A percentile compares a stretch with the other conserved stretches of the same genome.
phyloP scores from a whole-genome alignment of 1,284 basidiomycete genomes.

The Boletus sp. region DNA sequence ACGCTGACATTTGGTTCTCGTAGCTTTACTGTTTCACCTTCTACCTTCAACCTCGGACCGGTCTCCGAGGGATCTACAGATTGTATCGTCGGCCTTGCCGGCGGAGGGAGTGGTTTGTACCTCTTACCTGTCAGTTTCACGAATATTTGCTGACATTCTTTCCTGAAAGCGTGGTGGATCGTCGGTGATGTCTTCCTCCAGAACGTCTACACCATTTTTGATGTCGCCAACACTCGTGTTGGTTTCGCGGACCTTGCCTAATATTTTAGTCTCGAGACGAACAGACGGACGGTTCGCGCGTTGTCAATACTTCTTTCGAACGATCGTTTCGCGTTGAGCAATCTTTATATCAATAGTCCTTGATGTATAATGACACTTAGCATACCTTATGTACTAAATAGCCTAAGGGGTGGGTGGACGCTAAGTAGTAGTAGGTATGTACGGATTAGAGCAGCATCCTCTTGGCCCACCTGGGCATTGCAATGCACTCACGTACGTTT shows the following conservation, averaged over 20 bases:
- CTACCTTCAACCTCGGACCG: slow-evolving; percentile 29
- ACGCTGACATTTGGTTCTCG: slow-evolving; percentile 27
- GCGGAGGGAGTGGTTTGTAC: slow-evolving; percentile 24
- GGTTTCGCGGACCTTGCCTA: slow-evolving; percentile 32
- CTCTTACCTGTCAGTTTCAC: neutral
- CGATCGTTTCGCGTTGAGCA: neutral
- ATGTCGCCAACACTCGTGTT: slow-evolving; percentile 22
- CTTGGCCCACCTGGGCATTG: slow-evolving; percentile 87
- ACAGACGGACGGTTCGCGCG: neutral
- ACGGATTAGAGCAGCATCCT: slow-evolving; percentile 57
- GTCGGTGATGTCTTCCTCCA: slow-evolving; percentile 32
- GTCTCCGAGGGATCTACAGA: slow-evolving; percentile 22
- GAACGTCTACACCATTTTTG: slow-evolving; percentile 31
- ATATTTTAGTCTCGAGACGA: neutral
- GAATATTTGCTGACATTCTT: neutral
- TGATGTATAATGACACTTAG: neutral
- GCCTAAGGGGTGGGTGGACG: neutral
- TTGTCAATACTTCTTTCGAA: slow-evolving; percentile 1
- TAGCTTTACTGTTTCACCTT: slow-evolving; percentile 26
- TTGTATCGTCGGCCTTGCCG: slow-evolving; percentile 28
- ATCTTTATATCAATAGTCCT: neutral
- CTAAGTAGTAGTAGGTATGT: neutral
- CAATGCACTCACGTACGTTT: slow-evolving; percentile 85
- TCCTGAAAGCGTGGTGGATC: slow-evolving; percentile 27
- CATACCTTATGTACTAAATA: neutral